These are phyloP conservation scores for Agrostemma githago DNA, from an alignment of 148 eudicot species.

Conservation along the genomic window DNA sequence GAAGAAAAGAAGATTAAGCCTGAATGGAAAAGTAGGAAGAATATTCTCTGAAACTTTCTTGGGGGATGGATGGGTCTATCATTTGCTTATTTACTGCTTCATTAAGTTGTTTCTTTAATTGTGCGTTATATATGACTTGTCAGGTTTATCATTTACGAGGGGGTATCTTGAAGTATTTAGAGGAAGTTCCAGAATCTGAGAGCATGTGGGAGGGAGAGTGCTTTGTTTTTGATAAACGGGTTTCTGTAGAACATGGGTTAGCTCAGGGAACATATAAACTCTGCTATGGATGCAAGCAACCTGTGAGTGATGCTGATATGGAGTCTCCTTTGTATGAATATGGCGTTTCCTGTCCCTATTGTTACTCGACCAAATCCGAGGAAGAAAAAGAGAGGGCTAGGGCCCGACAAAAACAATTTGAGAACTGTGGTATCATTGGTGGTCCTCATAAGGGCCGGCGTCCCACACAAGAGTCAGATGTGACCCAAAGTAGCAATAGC, in stretches of 20 bases:
- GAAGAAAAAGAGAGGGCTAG: slow-evolving; percentile 94
- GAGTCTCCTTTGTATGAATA: slow-evolving; percentile 75
- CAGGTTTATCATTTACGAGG: slow-evolving; percentile 95
- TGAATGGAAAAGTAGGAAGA: too few species aligned
- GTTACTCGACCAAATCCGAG: slow-evolving; percentile 73
- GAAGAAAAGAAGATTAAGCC: too few species aligned
- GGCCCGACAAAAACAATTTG: slow-evolving; percentile 88
- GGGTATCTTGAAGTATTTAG: slow-evolving; percentile 85
- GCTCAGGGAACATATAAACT: slow-evolving; percentile 82
- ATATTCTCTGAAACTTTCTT: not conserved
- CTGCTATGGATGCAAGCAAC: slow-evolving; percentile 98
- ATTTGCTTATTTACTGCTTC: not conserved
- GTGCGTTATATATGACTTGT: not conserved
- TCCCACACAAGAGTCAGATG: slow-evolving; percentile 29
- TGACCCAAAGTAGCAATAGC: slow-evolving; percentile 8
- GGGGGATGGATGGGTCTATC: not conserved
- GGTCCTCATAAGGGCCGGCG: slow-evolving; percentile 92
- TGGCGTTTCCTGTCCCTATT: slow-evolving; percentile 78
- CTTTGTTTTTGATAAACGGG: slow-evolving; percentile 96
- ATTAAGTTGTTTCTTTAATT: slow-evolving; percentile 6
- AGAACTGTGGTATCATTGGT: slow-evolving; percentile 86
- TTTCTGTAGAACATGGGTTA: slow-evolving; percentile 89
- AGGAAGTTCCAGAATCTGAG: slow-evolving; percentile 72
- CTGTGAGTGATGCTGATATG: slow-evolving; percentile 96
- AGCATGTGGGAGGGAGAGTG: slow-evolving; percentile 98